These are phyloP conservation scores for Aspergillus neoniger DNA, from an alignment of 2,329 filamentous ascomycete species.

Conservation along the genomic window DNA sequence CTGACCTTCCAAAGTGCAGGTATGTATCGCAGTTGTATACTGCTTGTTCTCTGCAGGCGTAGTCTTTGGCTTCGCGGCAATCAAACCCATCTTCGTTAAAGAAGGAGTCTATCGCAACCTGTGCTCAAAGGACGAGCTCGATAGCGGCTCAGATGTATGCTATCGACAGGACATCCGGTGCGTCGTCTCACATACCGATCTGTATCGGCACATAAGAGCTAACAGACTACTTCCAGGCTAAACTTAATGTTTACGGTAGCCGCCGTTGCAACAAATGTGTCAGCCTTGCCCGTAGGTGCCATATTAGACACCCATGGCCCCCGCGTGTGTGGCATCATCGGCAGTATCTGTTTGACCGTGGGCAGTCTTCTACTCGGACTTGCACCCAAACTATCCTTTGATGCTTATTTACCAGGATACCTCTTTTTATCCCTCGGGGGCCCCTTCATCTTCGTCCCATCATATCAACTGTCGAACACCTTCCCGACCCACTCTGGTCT, in stretches of 20 bases:
- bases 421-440: conserved; percentile 76
- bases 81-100: conserved; percentile 77
- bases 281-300: conserved; percentile 79
- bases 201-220: not conserved
- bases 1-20: conserved; percentile 58
- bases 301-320: conserved; percentile 83
- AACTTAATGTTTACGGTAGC: conserved; percentile 94
- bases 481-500: conserved; percentile 75
- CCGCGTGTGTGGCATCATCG: conserved; percentile 71
- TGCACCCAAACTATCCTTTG: conserved; percentile 65
- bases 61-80: conserved; percentile 80
- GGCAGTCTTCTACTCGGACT: conserved; percentile 76
- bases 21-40: conserved; percentile 67
- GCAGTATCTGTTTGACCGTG: conserved; percentile 65
- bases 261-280: conserved; percentile 84
- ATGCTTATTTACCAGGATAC: conserved; percentile 74
- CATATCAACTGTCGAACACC: conserved; percentile 81
- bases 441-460: conserved; percentile 78
- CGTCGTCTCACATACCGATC: conserved; percentile 3
- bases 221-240: conserved; percentile 48
- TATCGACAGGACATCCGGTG: conserved; percentile 59
- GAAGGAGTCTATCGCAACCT: conserved; percentile 70
- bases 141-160: conserved; percentile 54
- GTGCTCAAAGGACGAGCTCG: conserved; percentile 59
- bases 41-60: conserved; percentile 77